phyloP scores from a whole-genome alignment of 1,284 basidiomycete genomes.

The Vanrija pseudolonga region DNA sequence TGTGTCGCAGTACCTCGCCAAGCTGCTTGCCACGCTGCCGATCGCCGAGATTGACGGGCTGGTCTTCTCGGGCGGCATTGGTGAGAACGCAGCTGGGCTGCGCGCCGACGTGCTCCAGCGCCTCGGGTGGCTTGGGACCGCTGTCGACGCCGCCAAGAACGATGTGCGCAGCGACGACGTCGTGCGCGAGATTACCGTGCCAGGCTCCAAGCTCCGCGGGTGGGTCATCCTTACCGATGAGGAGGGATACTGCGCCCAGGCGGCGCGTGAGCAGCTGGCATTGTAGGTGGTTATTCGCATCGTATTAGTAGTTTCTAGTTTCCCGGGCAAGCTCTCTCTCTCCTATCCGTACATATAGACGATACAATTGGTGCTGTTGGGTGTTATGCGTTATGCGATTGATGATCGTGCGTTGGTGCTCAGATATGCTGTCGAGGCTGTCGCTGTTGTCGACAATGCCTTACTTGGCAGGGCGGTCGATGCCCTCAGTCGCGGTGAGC shows the following conservation, averaged over 20 bases:
- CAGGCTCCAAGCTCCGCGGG: conserved; percentile 42
- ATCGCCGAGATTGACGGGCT: conserved; percentile 62
- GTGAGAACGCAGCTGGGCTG: conserved; percentile 65
- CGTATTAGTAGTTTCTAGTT: too few species aligned
- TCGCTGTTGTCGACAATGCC: too few species aligned
- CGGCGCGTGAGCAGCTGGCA: conserved; percentile 36
- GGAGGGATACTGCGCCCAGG: conserved; percentile 46
- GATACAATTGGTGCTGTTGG: background rate
- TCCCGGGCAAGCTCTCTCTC: background rate
- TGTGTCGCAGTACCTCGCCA: conserved; percentile 68
- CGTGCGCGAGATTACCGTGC: conserved; percentile 45
- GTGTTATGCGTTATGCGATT: too few species aligned
- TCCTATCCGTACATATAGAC: background rate
- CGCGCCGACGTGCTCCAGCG: conserved; percentile 58
- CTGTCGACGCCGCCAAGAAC: conserved; percentile 53
- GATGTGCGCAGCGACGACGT: conserved; percentile 16
- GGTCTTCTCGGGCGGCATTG: conserved; percentile 82
- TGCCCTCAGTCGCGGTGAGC: conserved; percentile 35
- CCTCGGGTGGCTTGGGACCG: conserved; percentile 61
- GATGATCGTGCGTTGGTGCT: background rate
- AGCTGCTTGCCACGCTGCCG: conserved; percentile 55
- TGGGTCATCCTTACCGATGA: conserved; percentile 56
- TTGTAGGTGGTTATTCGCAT: conserved; percentile 16
- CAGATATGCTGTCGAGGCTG: background rate
- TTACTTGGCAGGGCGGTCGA: conserved; percentile 26